Base-by-base conservation (phyloP, 805 yeast genomes). In the Scheffersomyces lignosus region DNA sequence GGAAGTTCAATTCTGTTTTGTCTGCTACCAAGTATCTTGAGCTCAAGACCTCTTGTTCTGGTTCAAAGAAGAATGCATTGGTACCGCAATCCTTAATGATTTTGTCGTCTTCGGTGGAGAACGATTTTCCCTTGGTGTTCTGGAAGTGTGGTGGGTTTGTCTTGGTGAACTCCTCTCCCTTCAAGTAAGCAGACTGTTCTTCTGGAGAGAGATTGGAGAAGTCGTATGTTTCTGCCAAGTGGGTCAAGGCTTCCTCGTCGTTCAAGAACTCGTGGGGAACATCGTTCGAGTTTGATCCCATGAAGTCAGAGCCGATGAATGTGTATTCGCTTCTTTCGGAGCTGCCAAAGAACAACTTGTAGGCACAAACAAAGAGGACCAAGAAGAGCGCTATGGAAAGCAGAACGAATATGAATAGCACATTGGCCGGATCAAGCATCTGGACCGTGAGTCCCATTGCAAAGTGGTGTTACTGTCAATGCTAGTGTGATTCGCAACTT, bases 1-100 rank as follows among this genome's bases (percentile, higher is more conserved):
- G 33, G 36, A 69, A 69, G 43, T 48, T 48, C 15, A 69, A 42
- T 34, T 66, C 73, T 3, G 71, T 66, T 32, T 50, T 52, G 45
- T 67, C 74, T 9, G 62, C 70, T 6, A 69, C 73, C 1, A 64
- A 42, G 35, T 44, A 69, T 14, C 68, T 44, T 4, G 72, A 61
- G 14, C 53, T 51, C 10, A 66, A 39, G 33, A 55, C 43, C 18
- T 54, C 58, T 12, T 31, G 36, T 18, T 69, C 73, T 40, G 61
- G 70, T 29, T 59, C 68, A 36, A 66, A 69, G 38, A 63, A 66
- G 38, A 65, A 69, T 5, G 73, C 73, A 40, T 45, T 48, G 15
- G 66, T 56, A 7, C 74, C 74, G 29, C 52, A 49, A 16, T 69
- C 73, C 33, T 56, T 60, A 29, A 66, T 52, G 9, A 56, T 36